These are phyloP conservation scores for Cyclanthera cordifolia DNA, from an alignment of 306 rosid species.

Conservation along the genomic window DNA sequence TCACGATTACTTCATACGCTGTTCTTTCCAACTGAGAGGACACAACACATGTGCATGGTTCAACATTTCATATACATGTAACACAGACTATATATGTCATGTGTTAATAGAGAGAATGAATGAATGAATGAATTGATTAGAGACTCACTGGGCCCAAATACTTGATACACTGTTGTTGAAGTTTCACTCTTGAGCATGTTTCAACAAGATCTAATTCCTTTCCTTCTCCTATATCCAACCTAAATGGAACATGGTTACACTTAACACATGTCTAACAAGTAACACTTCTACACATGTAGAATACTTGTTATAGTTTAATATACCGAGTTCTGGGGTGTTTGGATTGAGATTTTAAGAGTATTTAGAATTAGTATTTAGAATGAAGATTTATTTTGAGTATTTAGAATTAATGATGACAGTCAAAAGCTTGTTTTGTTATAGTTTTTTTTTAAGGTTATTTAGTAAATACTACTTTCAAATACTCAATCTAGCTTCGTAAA, in stretches of 20 bases:
- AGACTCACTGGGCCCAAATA: slow-evolving; percentile 30
- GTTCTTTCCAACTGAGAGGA: slow-evolving; percentile 26
- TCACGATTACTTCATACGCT: slow-evolving; percentile 21
- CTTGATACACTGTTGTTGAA: slow-evolving; percentile 27
- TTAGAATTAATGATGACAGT: too few species aligned
- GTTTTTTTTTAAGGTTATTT: too few species aligned
- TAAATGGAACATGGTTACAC: background rate
- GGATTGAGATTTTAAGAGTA: too few species aligned
- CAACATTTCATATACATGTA: background rate
- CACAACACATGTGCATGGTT: background rate
- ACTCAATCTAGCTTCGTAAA: too few species aligned
- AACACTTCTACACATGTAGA: background rate
- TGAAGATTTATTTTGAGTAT: too few species aligned
- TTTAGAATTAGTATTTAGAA: too few species aligned
- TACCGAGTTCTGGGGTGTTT: too few species aligned
- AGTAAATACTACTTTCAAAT: too few species aligned
- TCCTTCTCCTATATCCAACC: slow-evolving; percentile 39
- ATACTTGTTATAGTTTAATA: background rate
- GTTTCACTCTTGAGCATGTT: slow-evolving; percentile 28
- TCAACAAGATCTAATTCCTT: slow-evolving; percentile 26
- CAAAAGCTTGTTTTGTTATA: too few species aligned
- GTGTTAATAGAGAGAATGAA: too few species aligned
- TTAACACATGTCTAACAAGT: background rate
- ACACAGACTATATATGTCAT: background rate
- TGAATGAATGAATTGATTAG: background rate